Base-by-base conservation (phyloP, 257 asterid species). In the Petunia axillaris region DNA sequence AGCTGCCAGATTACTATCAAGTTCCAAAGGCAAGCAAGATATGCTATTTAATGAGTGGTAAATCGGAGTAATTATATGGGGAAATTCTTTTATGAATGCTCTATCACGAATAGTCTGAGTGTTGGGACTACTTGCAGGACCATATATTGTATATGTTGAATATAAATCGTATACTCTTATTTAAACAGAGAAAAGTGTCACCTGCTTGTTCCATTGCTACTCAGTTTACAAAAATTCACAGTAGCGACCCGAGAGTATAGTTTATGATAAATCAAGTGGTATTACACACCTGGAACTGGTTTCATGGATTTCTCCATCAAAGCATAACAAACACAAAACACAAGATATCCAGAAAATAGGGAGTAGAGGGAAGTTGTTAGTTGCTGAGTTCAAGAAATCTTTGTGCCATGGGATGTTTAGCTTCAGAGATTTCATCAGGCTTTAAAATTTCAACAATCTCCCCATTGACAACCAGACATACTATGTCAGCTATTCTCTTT, bases 381-480 rank as follows among this genome's bases (percentile, higher is more conserved):
- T 86, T 83, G 87, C 92, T 87, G 85, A 90, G 91, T 84, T 91
- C 84, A 75, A 91, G 91, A 83, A 93, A 93, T 85, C 90, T 87
- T 82, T 85, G 88, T 70, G 93, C 93, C 92, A 85, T 91, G 40
- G 94, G 97, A 86, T 91, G 97, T 86, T 86, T 89, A 80, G 97
- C 94, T 85, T 90, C 88, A 1, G 90, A 87, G 60, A 92, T 90
- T 40, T 82, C 84, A 81, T 87, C 67, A 35, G 97, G 95, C 80
- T 83, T 85, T 60, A 91, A 79, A 75, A 89, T 88, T 79, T 92
- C 97, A 44, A 92, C 94, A 80, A 91, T 89, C 84, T 92, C 93
- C 62, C 95, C 95, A 40, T 80, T 55, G 2, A 92, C 97, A 64
- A 91, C 85, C 82, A 91, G 94, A 88, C 94, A 92, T 35, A 87